Base-by-base conservation (phyloP, 1,284 basidiomycete genomes). In the Hortiboletus rubellus region DNA sequence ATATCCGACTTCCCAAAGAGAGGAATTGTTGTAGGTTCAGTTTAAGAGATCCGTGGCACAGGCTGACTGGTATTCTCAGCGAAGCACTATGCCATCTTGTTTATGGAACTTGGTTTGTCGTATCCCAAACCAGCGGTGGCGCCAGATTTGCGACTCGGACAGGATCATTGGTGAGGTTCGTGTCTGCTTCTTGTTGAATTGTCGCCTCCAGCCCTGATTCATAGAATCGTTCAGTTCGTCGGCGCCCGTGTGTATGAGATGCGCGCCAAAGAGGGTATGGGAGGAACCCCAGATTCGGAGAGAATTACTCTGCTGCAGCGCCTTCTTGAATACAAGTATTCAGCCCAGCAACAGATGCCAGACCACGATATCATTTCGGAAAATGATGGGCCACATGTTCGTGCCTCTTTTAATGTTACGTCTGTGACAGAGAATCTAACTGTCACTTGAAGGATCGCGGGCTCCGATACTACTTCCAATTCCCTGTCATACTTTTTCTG, bases 1-100 rank as follows among this genome's bases (percentile, higher is more conserved):
- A 85, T 91, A 61, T 82, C 81, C 53, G 86, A 90, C 71, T 91
- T 91, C 68, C 88, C 88, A 43, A 89, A 87, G 70, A 81, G 87
- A 62, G 87, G 87, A 49, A 82, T 89, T 55, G 72, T 89, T 58
- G 82, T 84, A 70, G 36, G 77, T 61, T 43, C 22, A 30, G 2
- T 46, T 18, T 15, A 38, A 36, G 50, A 46, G 34, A 45, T 24
- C 34, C 48, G 43, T 36, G 48, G 54, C 38, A 34, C 50, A 57
- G 55, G 55, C 62, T 66, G 30, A 70, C 47, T 15, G 27, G 24
- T 24, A 5, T 62, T 47, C 44, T 27, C 58, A 90, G 87, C 79
- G 87, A 36, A 87, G 87, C 65, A 80, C 82, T 5, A 79, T 88
- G 58, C 86, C 86, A 4, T 74, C 76, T 18, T 86, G 83, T 79